These are phyloP conservation scores for Suhomyces prunicola DNA, from an alignment of 805 yeast genomes.

Conservation along the genomic window DNA sequence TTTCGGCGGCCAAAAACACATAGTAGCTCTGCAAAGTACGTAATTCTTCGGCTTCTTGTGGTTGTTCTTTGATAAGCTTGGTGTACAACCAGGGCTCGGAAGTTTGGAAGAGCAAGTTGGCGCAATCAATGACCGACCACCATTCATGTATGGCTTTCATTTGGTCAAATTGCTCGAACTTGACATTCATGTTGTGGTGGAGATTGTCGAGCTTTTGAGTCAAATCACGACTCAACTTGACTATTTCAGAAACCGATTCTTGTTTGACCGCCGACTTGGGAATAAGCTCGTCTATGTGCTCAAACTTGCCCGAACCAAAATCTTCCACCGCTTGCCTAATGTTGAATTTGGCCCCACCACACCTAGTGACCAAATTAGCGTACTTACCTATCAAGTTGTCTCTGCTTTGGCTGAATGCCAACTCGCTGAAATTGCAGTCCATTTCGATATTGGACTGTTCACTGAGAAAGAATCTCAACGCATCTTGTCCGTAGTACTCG, in stretches of 20 bases:
- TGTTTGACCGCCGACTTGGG: slow-evolving; percentile 8
- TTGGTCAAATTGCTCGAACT: slow-evolving; percentile 48
- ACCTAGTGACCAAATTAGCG: slow-evolving; percentile 74
- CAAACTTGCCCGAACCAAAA: slow-evolving; percentile 18
- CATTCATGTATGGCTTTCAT: slow-evolving; percentile 54
- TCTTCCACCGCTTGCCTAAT: slow-evolving; percentile 43
- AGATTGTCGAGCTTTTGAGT: slow-evolving; percentile 32
- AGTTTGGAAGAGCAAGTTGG: slow-evolving; percentile 65
- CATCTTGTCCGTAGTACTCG: slow-evolving; percentile 64
- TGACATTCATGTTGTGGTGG: slow-evolving; percentile 36
- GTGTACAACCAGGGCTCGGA: slow-evolving; percentile 73
- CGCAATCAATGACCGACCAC: slow-evolving; percentile 56
- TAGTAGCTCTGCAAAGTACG: slow-evolving; percentile 41
- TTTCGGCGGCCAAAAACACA: slow-evolving; percentile 67
- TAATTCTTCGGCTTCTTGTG: slow-evolving; percentile 17
- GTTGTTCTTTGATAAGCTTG: slow-evolving; percentile 15
- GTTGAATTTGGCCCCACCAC: slow-evolving; percentile 67
- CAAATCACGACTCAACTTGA: slow-evolving; percentile 20
- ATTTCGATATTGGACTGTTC: slow-evolving; percentile 70
- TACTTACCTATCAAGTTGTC: slow-evolving; percentile 74
- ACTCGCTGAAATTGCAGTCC: slow-evolving; percentile 78
- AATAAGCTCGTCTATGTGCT: slow-evolving; percentile 22
- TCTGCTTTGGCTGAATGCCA: slow-evolving; percentile 48
- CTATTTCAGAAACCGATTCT: slow-evolving; percentile 12
- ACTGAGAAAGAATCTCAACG: slow-evolving; percentile 70